Evolutionary conservation across 2,329 filamentous ascomycete species (phyloP).

Genomic region (Zymoseptoria brevis): DNA sequence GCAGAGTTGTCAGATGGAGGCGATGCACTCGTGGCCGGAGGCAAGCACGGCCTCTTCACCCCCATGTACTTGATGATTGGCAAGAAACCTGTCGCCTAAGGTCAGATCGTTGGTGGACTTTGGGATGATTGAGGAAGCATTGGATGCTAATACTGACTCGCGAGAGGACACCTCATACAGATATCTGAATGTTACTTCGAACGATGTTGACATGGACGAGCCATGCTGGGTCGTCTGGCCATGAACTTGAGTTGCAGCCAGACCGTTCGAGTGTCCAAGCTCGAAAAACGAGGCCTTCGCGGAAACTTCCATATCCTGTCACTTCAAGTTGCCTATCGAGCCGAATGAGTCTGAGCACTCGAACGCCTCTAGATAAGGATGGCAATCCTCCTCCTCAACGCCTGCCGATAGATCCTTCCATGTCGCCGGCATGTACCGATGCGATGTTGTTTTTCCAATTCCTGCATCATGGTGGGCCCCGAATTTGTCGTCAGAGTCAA

Average conservation of each 20-base stretch:
- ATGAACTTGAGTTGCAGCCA: background rate
- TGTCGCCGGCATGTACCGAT: no score
- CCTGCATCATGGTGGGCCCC: background rate
- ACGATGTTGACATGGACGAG: background rate
- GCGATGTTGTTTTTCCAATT: background rate
- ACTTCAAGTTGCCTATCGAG: background rate
- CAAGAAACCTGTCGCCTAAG: constrained; percentile 58
- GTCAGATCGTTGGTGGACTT: background rate
- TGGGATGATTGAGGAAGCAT: background rate
- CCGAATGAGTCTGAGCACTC: background rate
- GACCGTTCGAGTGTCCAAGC: background rate
- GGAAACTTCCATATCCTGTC: background rate
- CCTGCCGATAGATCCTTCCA: no score
- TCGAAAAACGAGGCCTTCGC: background rate
- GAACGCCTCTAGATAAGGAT: background rate
- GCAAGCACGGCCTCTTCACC: constrained; percentile 81
- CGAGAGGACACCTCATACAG: background rate
- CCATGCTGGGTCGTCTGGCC: background rate
- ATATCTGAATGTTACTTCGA: background rate
- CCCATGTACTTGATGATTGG: constrained; percentile 98
- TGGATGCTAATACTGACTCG: background rate
- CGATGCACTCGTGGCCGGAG: constrained; percentile 81
- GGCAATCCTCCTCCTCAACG: background rate
- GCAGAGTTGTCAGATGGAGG: constrained; percentile 76
- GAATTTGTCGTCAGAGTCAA: background rate